Evolutionary conservation across 2,329 filamentous ascomycete genomes (phyloP).

Genomic region (Microdochium trichocladiopsis): DNA sequence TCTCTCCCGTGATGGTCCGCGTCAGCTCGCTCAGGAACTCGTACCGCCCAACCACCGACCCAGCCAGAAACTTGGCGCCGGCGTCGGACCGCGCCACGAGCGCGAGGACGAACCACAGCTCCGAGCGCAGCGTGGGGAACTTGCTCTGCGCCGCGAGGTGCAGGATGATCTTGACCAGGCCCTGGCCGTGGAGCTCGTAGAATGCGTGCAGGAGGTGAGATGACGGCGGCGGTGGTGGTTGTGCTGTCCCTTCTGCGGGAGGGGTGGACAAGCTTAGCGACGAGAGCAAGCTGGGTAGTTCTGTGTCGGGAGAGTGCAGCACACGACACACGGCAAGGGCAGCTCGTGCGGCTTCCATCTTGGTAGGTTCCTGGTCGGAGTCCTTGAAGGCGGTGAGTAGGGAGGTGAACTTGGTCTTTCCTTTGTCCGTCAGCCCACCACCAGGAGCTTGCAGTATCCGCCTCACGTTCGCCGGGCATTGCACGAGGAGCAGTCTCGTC

Average conservation of each 20-base stretch:
- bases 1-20: slow-evolving; percentile 39
- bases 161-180: slow-evolving; percentile 37
- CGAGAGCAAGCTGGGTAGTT: not conserved
- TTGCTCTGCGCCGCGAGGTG: slow-evolving; percentile 46
- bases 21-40: slow-evolving; percentile 36
- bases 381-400: slow-evolving; percentile 32
- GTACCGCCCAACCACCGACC: not conserved
- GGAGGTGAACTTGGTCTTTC: slow-evolving; percentile 22
- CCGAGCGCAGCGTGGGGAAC: slow-evolving; percentile 52
- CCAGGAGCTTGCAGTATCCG: slow-evolving; percentile 20
- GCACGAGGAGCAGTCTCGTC: slow-evolving; percentile 46
- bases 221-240: not conserved
- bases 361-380: slow-evolving; percentile 46
- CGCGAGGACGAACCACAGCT: slow-evolving; percentile 56
- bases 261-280: not conserved
- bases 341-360: slow-evolving; percentile 51
- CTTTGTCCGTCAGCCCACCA: not conserved
- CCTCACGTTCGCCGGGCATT: slow-evolving; percentile 43
- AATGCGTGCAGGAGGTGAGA: slow-evolving; percentile 24
- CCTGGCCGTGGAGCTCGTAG: slow-evolving; percentile 33
- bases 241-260: not conserved
- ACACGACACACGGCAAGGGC: slow-evolving; percentile 45
- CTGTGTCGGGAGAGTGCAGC: slow-evolving; percentile 35
- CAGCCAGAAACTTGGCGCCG: slow-evolving; percentile 29
- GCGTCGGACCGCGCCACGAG: slow-evolving; percentile 50